These are phyloP conservation scores for Colletotrichum melonis DNA, from an alignment of 2,329 filamentous ascomycete genomes.

Conservation along the genomic window DNA sequence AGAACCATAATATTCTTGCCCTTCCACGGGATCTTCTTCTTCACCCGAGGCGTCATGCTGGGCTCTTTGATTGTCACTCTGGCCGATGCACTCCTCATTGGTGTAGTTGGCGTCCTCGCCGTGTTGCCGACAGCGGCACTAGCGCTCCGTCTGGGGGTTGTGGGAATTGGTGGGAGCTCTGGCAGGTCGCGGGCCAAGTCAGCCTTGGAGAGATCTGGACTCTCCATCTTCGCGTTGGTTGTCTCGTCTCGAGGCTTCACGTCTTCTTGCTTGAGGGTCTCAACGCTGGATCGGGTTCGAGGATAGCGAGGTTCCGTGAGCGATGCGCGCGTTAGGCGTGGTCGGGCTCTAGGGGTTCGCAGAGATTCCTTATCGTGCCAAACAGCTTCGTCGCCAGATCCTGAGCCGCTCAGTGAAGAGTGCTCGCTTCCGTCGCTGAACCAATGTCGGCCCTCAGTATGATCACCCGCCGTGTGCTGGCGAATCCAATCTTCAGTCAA, in stretches of 20 bases:
- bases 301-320: constrained; percentile 49
- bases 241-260: constrained; percentile 7
- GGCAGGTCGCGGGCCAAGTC: constrained; percentile 23
- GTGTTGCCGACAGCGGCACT: constrained; percentile 42
- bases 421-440: constrained; percentile 66
- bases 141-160: constrained; percentile 47
- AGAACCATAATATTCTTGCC: constrained; percentile 80
- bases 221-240: constrained; percentile 28
- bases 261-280: constrained; percentile 60
- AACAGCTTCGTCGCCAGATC: constrained; percentile 58
- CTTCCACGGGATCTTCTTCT: constrained; percentile 80
- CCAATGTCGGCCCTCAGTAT: constrained; percentile 54
- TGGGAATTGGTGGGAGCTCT: constrained; percentile 14
- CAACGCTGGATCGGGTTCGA: constrained; percentile 64
- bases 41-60: constrained; percentile 65
- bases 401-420: constrained; percentile 78
- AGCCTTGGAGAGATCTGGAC: constrained; percentile 27
- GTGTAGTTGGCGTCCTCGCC: constrained; percentile 46
- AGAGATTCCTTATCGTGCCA: constrained; percentile 62
- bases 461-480: constrained; percentile 79
- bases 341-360: constrained; percentile 59
- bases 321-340: constrained; percentile 34
- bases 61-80: constrained; percentile 51
- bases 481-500: constrained; percentile 89
- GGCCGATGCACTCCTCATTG: constrained; percentile 45